These are phyloP conservation scores for Phytopythium mirpurense DNA, from an alignment of 352 stramenopile genomes.

Conservation along the genomic window DNA sequence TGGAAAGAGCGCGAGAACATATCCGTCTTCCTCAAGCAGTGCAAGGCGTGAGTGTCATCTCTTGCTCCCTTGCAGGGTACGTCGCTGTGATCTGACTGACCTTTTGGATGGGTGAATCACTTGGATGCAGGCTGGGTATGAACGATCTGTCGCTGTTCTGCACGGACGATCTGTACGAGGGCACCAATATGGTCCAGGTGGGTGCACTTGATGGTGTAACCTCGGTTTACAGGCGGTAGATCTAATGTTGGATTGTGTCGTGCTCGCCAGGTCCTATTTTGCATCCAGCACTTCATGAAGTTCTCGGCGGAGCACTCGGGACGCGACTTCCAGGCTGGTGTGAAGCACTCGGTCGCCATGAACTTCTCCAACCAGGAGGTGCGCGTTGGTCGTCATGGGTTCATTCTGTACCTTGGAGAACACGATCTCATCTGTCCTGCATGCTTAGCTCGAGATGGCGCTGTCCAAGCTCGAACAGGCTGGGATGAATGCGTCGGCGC, in stretches of 20 bases:
- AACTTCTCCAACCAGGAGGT: slow-evolving; percentile 71
- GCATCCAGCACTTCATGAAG: slow-evolving; percentile 69
- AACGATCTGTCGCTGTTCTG: slow-evolving; percentile 77
- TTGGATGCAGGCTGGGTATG: slow-evolving; percentile 80
- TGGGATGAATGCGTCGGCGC: slow-evolving; percentile 42
- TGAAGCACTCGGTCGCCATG: slow-evolving; percentile 24
- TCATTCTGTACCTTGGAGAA: neutral
- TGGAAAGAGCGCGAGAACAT: slow-evolving; percentile 87
- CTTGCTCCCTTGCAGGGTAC: neutral
- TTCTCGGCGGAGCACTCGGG: slow-evolving; percentile 46
- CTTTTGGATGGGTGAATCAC: neutral
- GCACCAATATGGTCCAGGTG: slow-evolving; percentile 80
- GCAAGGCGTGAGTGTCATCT: slow-evolving; percentile 51
- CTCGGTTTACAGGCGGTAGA: too few species aligned
- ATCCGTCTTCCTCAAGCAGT: slow-evolving; percentile 75
- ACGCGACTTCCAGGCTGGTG: slow-evolving; percentile 40
- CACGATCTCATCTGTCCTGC: neutral
- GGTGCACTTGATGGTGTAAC: too few species aligned
- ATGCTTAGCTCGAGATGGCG: slow-evolving; percentile 50
- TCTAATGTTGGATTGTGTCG: too few species aligned
- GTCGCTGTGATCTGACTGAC: neutral
- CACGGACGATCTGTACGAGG: slow-evolving; percentile 81
- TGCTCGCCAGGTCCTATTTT: slow-evolving; percentile 47
- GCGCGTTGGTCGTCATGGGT: neutral
- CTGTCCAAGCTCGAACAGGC: slow-evolving; percentile 64